phyloP scores from a whole-genome alignment of 495 filamentous ascomycete species.

The Xylaria nigripes region DNA sequence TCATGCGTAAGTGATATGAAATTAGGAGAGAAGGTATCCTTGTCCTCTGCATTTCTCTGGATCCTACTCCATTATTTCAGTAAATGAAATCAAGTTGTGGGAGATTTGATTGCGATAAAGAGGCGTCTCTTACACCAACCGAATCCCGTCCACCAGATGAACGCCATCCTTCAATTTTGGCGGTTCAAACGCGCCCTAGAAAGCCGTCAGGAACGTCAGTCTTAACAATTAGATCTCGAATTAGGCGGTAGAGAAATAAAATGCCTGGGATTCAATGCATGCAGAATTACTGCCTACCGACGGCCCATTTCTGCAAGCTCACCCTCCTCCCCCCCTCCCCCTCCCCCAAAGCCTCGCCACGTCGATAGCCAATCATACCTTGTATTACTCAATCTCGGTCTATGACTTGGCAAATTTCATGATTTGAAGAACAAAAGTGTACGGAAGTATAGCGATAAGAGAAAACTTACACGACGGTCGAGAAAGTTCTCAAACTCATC shows the following conservation, averaged over 20 bases:
- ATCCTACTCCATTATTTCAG: constrained; percentile 30
- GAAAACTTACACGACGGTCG: constrained; percentile 34
- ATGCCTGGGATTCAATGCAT: not conserved
- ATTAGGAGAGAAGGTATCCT: constrained; percentile 43
- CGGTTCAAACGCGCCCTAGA: constrained; percentile 43
- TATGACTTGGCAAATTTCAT: not conserved
- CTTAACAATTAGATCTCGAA: not conserved
- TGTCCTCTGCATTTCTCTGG: constrained; percentile 42
- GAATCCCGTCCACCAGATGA: constrained; percentile 34
- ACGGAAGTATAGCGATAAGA: not conserved
- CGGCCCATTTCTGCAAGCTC: not conserved
- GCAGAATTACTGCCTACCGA: not conserved
- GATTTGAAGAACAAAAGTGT: not conserved
- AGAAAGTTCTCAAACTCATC: constrained; percentile 51
- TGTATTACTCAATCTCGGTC: not conserved
- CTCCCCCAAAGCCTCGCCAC: not conserved
- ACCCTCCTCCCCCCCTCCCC: too few species aligned
- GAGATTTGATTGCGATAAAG: not conserved
- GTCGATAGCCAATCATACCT: not conserved
- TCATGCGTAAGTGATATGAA: constrained; percentile 35
- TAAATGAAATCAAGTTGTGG: not conserved
- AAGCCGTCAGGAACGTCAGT: not conserved
- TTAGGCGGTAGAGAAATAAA: not conserved
- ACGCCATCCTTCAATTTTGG: constrained; percentile 32
- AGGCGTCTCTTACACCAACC: constrained; percentile 39